Evolutionary conservation across 805 yeast genomes (phyloP).

Genomic region (Dipodascus albidus): DNA sequence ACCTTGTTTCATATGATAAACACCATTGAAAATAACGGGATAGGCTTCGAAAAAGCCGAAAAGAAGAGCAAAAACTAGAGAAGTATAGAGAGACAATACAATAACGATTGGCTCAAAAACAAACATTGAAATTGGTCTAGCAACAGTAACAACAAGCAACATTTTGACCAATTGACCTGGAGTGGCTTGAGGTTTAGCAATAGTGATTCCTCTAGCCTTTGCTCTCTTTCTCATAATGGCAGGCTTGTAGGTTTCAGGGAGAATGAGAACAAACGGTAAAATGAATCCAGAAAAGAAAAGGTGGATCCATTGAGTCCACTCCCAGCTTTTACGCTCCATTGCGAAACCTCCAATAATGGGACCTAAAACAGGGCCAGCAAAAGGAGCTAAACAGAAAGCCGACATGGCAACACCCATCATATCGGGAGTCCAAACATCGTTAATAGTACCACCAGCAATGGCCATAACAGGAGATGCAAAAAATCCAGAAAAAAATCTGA

Average conservation of each 20-base stretch:
- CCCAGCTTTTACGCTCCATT: slow-evolving; percentile 36
- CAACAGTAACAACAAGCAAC: slow-evolving; percentile 68
- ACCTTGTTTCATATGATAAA: slow-evolving; percentile 36
- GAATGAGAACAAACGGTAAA: slow-evolving; percentile 28
- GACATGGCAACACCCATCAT: slow-evolving; percentile 85
- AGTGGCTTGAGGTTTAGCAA: slow-evolving; percentile 21
- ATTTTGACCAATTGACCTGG: slow-evolving; percentile 64
- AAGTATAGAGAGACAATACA: slow-evolving; percentile 39
- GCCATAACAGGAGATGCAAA: slow-evolving; percentile 67
- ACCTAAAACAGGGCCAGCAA: slow-evolving; percentile 36
- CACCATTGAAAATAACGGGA: slow-evolving; percentile 40
- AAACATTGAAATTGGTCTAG: slow-evolving; percentile 67
- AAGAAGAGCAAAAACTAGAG: slow-evolving; percentile 39
- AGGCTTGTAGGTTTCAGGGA: slow-evolving; percentile 29
- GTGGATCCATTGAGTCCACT: slow-evolving; percentile 45
- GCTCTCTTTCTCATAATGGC: slow-evolving; percentile 43
- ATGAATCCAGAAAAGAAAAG: slow-evolving; percentile 28
- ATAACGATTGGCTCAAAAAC: slow-evolving; percentile 45
- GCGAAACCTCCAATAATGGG: slow-evolving; percentile 45
- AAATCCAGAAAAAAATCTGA: slow-evolving; percentile 3
- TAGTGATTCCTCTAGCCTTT: slow-evolving; percentile 57
- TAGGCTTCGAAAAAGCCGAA: slow-evolving; percentile 52
- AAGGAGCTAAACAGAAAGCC: slow-evolving; percentile 47
- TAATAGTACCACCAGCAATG: slow-evolving; percentile 82
- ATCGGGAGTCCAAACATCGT: slow-evolving; percentile 73